These are phyloP conservation scores for Chlorella sp. DNA, from an alignment of 139 green algal species.

Conservation along the genomic window DNA sequence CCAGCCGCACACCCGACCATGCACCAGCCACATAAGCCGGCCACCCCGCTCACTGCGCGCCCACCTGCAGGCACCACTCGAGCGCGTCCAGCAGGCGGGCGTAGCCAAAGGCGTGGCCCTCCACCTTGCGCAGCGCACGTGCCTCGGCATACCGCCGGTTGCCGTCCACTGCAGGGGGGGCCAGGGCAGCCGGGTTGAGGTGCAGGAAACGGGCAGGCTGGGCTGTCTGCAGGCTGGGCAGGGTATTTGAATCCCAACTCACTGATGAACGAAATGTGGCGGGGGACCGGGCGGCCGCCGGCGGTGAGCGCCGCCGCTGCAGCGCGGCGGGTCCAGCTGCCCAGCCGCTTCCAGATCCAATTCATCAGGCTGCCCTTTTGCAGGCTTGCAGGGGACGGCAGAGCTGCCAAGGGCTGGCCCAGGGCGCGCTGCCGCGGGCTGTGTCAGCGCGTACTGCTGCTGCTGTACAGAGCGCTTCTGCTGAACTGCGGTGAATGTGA, in stretches of 20 bases:
- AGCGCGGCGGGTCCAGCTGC: not conserved
- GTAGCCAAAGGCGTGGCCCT: conserved; percentile 76
- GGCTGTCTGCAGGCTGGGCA: no score
- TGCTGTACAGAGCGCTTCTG: no score
- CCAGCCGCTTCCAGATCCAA: conserved; percentile 13
- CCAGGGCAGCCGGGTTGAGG: no score
- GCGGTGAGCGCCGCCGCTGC: conserved; percentile 21
- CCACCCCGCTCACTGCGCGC: conserved; percentile 64
- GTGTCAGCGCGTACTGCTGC: no score
- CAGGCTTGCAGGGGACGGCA: not conserved
- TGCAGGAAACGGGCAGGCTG: no score
- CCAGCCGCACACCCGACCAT: no score
- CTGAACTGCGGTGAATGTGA: no score
- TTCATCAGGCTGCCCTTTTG: not conserved
- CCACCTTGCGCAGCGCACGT: conserved; percentile 38
- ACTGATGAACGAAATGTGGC: conserved; percentile 92
- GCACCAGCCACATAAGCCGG: no score
- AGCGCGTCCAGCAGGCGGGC: conserved; percentile 79
- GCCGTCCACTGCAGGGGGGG: conserved; percentile 78
- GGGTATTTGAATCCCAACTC: no score
- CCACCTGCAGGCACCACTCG: conserved; percentile 91
- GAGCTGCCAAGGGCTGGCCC: no score
- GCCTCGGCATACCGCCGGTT: conserved; percentile 87
- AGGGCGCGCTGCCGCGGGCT: no score
- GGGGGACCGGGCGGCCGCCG: conserved; percentile 50